Percentiles rank a stretch among this genome's conserved stretches.
phyloP scores from a whole-genome alignment of 805 yeast genomes.

The Cyberlindnera lachancei region DNA sequence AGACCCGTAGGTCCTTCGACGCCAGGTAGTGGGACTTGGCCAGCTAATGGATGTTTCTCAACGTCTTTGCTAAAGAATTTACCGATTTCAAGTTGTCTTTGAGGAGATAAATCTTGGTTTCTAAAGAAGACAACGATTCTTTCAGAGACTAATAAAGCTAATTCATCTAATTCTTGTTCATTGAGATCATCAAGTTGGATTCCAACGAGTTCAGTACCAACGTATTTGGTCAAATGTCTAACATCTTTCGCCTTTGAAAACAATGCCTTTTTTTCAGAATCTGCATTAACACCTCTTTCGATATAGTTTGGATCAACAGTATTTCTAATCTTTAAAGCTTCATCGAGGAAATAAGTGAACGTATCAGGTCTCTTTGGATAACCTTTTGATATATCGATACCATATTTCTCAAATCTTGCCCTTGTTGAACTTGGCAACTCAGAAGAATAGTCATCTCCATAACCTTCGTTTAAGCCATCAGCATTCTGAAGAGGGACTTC shows the following conservation, averaged over 20 bases:
- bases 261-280: slow-evolving; percentile 34
- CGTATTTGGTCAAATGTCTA: slow-evolving; percentile 34
- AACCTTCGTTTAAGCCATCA: not conserved
- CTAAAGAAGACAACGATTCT: slow-evolving; percentile 43
- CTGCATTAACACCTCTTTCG: slow-evolving; percentile 32
- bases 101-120: slow-evolving; percentile 14
- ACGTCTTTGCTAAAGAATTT: slow-evolving; percentile 22
- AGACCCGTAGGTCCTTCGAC: slow-evolving; percentile 22
- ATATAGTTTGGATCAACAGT: slow-evolving; percentile 23
- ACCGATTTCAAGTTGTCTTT: slow-evolving; percentile 12
- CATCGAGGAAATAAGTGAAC: slow-evolving; percentile 33
- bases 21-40: slow-evolving; percentile 25
- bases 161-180: slow-evolving; percentile 38
- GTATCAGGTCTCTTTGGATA: slow-evolving; percentile 33
- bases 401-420: slow-evolving; percentile 27
- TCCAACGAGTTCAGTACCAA: slow-evolving; percentile 45
- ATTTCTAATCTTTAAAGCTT: slow-evolving; percentile 30
- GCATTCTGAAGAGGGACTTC: not conserved
- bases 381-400: slow-evolving; percentile 31
- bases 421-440: slow-evolving; percentile 22
- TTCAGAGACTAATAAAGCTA: slow-evolving; percentile 40
- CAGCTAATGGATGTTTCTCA: slow-evolving; percentile 33
- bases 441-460: slow-evolving; percentile 4
- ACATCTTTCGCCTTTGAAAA: slow-evolving; percentile 36
- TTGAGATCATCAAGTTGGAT: slow-evolving; percentile 35